phyloP scores from a whole-genome alignment of 2,329 filamentous ascomycete species.

The Ustulina deusta region DNA sequence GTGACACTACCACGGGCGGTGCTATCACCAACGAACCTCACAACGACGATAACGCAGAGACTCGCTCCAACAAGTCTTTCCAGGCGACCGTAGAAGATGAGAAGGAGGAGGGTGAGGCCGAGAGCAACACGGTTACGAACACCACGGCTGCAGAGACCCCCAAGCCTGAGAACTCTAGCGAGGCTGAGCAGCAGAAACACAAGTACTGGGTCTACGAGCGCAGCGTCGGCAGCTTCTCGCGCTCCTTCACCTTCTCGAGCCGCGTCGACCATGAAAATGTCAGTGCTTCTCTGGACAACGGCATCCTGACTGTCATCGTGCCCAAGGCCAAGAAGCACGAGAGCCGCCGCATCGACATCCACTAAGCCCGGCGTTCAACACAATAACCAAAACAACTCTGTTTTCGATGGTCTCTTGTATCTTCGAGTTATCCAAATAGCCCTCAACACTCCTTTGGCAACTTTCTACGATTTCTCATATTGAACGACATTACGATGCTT shows the following conservation, averaged over 20 bases:
- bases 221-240: constrained; percentile 73
- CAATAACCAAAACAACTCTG: not conserved
- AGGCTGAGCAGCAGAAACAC: constrained; percentile 51
- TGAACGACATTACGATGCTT: not conserved
- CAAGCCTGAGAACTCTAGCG: constrained; percentile 46
- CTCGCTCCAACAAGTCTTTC: constrained; percentile 57
- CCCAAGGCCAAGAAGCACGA: constrained; percentile 74
- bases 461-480: too few relatives aligned
- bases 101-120: constrained; percentile 46
- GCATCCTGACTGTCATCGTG: constrained; percentile 72
- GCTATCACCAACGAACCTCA: constrained; percentile 56
- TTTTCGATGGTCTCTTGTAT: not conserved
- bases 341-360: constrained; percentile 66
- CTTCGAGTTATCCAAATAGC: not conserved
- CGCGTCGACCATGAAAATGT: constrained; percentile 73
- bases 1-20: constrained; percentile 53
- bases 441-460: constrained; percentile 14
- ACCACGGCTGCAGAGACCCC: constrained; percentile 51
- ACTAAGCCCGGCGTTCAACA: constrained; percentile 52
- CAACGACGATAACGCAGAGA: constrained; percentile 36
- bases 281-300: constrained; percentile 72
- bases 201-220: constrained; percentile 81
- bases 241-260: constrained; percentile 75
- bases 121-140: constrained; percentile 43
- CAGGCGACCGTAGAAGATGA: constrained; percentile 77